Evolutionary conservation across 1,284 basidiomycete genomes (phyloP).

Genomic region (Boletus albobrunnescens): DNA sequence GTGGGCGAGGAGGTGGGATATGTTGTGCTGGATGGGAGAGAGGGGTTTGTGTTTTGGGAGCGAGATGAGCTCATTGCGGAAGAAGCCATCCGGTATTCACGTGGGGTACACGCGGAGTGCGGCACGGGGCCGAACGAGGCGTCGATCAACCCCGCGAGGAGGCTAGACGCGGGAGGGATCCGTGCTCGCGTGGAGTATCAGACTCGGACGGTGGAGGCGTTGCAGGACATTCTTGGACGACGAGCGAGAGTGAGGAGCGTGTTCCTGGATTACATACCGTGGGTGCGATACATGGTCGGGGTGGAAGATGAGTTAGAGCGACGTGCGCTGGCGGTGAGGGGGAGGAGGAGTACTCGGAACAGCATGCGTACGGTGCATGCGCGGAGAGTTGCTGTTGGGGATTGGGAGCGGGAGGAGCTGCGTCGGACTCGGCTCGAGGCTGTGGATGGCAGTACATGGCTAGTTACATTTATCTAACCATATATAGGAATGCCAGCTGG

Average conservation of each 20-base stretch:
- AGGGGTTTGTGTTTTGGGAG: conserved; percentile 33
- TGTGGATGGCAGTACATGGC: no score
- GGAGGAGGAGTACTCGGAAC: conserved; percentile 50
- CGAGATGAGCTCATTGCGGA: conserved; percentile 48
- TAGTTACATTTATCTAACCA: conserved; percentile 22
- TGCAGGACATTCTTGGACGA: conserved; percentile 35
- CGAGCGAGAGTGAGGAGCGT: conserved; percentile 35
- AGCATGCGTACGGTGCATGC: conserved; percentile 43
- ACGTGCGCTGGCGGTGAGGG: conserved; percentile 22
- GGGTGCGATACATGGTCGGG: conserved; percentile 62
- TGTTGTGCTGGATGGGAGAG: conserved; percentile 35
- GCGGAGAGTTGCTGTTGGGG: conserved; percentile 41
- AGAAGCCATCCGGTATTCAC: conserved; percentile 44
- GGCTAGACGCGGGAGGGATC: conserved; percentile 33
- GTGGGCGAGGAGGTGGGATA: conserved; percentile 62
- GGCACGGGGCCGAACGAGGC: conserved; percentile 29
- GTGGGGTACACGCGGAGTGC: conserved; percentile 37
- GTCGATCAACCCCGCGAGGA: conserved; percentile 33
- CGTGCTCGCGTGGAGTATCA: conserved; percentile 44
- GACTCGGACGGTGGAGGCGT: conserved; percentile 39
- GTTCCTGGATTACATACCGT: conserved; percentile 70
- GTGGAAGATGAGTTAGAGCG: conserved; percentile 57
- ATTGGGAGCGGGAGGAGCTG: conserved; percentile 36
- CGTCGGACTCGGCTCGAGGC: conserved; percentile 20
- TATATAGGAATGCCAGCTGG: conserved; percentile 8